phyloP scores from a whole-genome alignment of 192 early-diverging fungal genomes.

The Glomus cerebriforme region DNA sequence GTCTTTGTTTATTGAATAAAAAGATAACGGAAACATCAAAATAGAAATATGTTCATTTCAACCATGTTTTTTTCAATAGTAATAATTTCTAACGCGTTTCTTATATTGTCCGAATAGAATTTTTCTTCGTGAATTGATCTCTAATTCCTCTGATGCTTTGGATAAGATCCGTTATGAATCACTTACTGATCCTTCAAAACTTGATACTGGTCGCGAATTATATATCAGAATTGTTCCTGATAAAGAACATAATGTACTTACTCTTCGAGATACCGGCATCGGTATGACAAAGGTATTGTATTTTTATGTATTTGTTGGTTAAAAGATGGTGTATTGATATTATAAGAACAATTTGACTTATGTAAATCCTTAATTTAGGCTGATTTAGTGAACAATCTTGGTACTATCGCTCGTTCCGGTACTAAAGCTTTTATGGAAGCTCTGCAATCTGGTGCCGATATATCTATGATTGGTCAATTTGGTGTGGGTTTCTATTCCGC shows the following conservation, averaged over 20 bases:
- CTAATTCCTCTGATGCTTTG: slow-evolving; percentile 87
- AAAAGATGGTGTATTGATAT: not conserved
- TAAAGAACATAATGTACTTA: slow-evolving; percentile 81
- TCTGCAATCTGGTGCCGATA: slow-evolving; percentile 91
- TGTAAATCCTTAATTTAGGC: slow-evolving; percentile 44
- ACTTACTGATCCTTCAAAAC: slow-evolving; percentile 88
- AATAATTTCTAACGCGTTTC: not conserved
- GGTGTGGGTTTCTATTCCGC: slow-evolving; percentile 99
- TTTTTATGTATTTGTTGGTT: not conserved
- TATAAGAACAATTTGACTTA: not conserved
- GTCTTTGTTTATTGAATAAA: too few relatives aligned
- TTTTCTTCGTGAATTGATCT: slow-evolving; percentile 98
- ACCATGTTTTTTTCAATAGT: too few relatives aligned
- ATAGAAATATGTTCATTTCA: too few relatives aligned
- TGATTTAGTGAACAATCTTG: slow-evolving; percentile 95
- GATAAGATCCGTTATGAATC: slow-evolving; percentile 99
- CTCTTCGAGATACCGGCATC: slow-evolving; percentile 89
- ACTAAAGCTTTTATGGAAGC: slow-evolving; percentile 99
- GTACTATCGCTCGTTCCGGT: slow-evolving; percentile 99
- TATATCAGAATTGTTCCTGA: slow-evolving; percentile 93
- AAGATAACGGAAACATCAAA: too few relatives aligned
- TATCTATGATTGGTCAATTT: slow-evolving; percentile 99
- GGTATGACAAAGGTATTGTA: slow-evolving; percentile 79
- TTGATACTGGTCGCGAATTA: slow-evolving; percentile 92
- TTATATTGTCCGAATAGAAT: slow-evolving; percentile 43